Evolutionary conservation across 768 basidiomycete genomes (phyloP).

Genomic region (Pleurotus giganteus): DNA sequence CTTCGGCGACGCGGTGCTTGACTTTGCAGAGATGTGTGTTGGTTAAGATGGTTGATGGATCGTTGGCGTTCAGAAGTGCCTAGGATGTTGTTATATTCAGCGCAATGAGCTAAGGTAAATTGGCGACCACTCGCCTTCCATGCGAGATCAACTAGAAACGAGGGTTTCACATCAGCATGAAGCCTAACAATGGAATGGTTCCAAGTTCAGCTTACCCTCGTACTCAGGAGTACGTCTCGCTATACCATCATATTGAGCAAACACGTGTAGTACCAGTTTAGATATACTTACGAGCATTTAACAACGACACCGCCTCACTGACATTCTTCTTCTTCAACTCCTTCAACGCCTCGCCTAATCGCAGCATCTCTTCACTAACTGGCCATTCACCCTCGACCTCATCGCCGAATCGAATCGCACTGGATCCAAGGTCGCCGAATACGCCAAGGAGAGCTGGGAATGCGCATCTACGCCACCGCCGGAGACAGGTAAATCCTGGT

Average conservation of each 20-base stretch:
- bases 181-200: not conserved
- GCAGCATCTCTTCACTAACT: not conserved
- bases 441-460: not conserved
- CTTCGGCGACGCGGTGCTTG: not conserved
- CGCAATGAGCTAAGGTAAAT: not conserved
- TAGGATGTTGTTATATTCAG: not conserved
- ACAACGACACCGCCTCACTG: not conserved
- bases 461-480: slow-evolving; percentile 1
- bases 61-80: not conserved
- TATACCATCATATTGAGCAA: not conserved
- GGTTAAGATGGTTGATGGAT: not conserved
- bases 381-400: not conserved
- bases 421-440: slow-evolving; percentile 1
- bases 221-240: not conserved
- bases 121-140: not conserved
- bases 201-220: not conserved
- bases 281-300: slow-evolving; percentile 3
- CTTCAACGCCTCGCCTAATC: not conserved
- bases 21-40: not conserved
- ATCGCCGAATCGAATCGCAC: not conserved
- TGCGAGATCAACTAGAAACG: not conserved
- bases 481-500: too few relatives aligned
- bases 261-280: not conserved
- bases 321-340: not conserved
- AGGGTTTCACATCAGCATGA: not conserved